Evolutionary conservation across 1,139 yeast species (phyloP), one percentile per base, ranked within the genome.

Genomic region (Meyerozyma sp.): DNA sequence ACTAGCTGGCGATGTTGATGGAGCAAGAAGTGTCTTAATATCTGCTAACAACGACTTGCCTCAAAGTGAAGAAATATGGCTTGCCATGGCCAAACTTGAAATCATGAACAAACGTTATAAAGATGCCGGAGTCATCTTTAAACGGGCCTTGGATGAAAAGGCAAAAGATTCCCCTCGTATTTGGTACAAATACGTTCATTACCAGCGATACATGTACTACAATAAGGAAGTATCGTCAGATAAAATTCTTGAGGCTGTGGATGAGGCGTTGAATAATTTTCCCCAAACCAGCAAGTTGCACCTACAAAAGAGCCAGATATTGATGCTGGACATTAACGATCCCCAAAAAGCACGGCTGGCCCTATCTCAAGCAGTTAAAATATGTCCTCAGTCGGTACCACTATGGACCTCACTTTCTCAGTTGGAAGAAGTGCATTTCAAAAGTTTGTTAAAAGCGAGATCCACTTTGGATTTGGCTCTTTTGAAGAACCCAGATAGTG

Each of bases 381-480:
- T 52, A 1, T 65, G 82, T 40, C 79, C 84, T 0, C 41, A 59
- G 0, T 65, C 68, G 2, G 58, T 70, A 0, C 52, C 62, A 1
- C 50, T 89, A 6, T 88, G 95, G 94, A 59, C 79, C 1, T 49
- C 65, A 3, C 58, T 81, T n/a, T 70, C 90, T 0, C 51, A 58
- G 1, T 49, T 80, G 2, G 85, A 83, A 49, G 78, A 73, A 44
- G 43, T 56, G 1, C 50, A 59, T 6, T 59, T 73, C 6, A 66
- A 66, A 0, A 67, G 73, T 8, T 47, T 58, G 7, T 75, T 83
- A 4, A 71, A 79, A 46, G 93, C 96, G 0, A 75, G 96, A 45
- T 82, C 96, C 0, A 70, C 77, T 1, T 61, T 90, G 13, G 97
- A 89, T 52, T 67, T 79, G 30, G 95, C 89, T 0, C 60, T 87